phyloP scores from a whole-genome alignment of 306 rosid genomes.

The Ceratonia siliqua region DNA sequence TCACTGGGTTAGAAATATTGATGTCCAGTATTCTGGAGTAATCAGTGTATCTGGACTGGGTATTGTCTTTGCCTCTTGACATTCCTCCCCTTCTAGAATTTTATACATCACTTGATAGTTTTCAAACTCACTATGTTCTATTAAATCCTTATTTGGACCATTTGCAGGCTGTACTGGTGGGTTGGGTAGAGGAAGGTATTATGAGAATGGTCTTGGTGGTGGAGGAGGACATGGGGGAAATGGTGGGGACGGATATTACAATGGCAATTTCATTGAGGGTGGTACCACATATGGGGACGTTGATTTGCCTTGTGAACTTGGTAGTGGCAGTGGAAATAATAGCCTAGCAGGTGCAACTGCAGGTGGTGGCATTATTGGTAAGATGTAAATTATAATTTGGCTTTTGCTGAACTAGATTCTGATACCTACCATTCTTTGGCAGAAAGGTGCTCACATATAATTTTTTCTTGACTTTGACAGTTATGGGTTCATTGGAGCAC shows the following conservation, averaged over 20 bases:
- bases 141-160: slow-evolving; percentile 33
- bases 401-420: not conserved
- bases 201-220: slow-evolving; percentile 74
- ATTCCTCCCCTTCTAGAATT: not conserved
- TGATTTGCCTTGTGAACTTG: slow-evolving; percentile 95
- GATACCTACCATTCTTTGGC: not conserved
- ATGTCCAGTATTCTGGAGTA: slow-evolving; percentile 59
- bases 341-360: slow-evolving; percentile 83
- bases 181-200: slow-evolving; percentile 70
- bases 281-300: slow-evolving; percentile 81
- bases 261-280: slow-evolving; percentile 79
- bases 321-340: slow-evolving; percentile 96
- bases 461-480: slow-evolving; percentile 51
- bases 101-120: slow-evolving; percentile 19
- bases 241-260: slow-evolving; percentile 92
- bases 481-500: slow-evolving; percentile 92
- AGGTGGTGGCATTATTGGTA: slow-evolving; percentile 97
- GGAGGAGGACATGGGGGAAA: slow-evolving; percentile 98
- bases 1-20: slow-evolving; percentile 76
- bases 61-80: slow-evolving; percentile 43
- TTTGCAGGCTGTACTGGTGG: slow-evolving; percentile 86
- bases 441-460: slow-evolving; percentile 3
- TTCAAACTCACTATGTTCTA: slow-evolving; percentile 16
- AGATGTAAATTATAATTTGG: slow-evolving; percentile 39
- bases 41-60: slow-evolving; percentile 90